Evolutionary conservation across 1,284 basidiomycete genomes (phyloP), one percentile per base, ranked within the genome.

Genomic region (Ustilago esculenta): DNA sequence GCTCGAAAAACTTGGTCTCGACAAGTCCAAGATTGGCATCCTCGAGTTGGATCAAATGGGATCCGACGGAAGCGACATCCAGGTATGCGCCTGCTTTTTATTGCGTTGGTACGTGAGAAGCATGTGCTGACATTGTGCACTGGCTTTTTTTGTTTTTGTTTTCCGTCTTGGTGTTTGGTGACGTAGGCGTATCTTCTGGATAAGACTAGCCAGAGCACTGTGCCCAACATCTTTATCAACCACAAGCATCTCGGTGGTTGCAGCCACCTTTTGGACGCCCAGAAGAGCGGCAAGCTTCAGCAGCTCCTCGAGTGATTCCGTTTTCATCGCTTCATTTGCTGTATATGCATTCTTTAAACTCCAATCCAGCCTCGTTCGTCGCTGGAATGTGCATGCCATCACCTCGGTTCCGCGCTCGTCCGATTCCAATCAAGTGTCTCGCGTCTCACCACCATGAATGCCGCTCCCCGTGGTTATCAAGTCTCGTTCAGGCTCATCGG

Each of bases 201-300:
- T 15, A 83, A 83, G 79, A 84, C 83, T 1, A 81, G 77, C 8
- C 84, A 84, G 76, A 54, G 81, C 4, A 84, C 83, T 3, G 84
- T 84, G 7, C 84, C 84, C 25, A 82, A 80, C 65, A 80, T 84
- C 66, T 84, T 82, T 54, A 83, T 84, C 67, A 77, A 77, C 42
- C 72, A 80, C 34, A 75, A 81, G 27, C 78, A 81, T 52, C 65
- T 84, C 41, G 83, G 83, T 41, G 83, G 83, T 33, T 75, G 72
- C 58, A 67, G 69, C 48, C 74, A 81, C 46, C 45, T 82, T 5
- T 27, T 73, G 17, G 64, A 68, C 21, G 67, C 72, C 20, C 70
- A 79, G 76, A 51, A 52, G 29, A 57, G 43, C 10, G 82, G 82
- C 44, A 76, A 82, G 66, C 73, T 83, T n/a, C 73, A 81, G 58